phyloP scores from a whole-genome alignment of 2,329 filamentous ascomycete species.

The Xylogone sp. region DNA sequence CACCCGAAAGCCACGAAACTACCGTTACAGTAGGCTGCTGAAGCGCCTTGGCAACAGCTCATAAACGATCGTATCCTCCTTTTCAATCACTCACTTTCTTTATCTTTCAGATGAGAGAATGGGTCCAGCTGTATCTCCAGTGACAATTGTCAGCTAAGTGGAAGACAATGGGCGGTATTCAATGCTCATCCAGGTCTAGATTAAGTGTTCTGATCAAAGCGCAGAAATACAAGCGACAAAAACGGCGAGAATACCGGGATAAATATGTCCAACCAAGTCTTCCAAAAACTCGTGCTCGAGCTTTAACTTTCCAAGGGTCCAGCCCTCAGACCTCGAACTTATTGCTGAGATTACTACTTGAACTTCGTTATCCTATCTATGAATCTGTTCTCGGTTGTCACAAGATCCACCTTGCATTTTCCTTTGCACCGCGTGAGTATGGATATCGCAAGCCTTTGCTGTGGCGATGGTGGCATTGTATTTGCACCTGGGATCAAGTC shows the following conservation, averaged over 20 bases:
- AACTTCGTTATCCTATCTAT: constrained; percentile 4
- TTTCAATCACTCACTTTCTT: no score
- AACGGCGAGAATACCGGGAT: constrained; percentile 2
- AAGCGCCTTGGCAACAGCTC: no score
- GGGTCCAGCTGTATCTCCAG: no score
- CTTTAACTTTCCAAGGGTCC: not conserved
- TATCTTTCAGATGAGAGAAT: no score
- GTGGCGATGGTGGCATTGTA: constrained; percentile 6
- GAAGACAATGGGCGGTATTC: constrained; percentile 1
- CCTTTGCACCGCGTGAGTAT: constrained; percentile 2
- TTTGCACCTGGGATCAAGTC: constrained; percentile 4
- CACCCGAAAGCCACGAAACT: no score
- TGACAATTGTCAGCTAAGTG: no score
- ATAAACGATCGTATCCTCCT: no score
- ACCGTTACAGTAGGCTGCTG: no score
- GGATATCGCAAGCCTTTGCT: not conserved
- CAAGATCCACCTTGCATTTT: constrained; percentile 1
- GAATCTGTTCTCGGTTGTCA: not conserved
- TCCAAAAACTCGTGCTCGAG: constrained; percentile 1
- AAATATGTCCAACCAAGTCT: constrained; percentile 1
- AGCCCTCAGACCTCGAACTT: not conserved
- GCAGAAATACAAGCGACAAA: not conserved
- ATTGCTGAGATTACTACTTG: not conserved
- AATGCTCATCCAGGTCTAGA: not conserved
- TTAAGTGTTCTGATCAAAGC: no score